Percentiles rank a stretch among this genome's conserved stretches.
Conservation (phyloP, 257 asterid species). For the Asclepias syriaca region DNA sequence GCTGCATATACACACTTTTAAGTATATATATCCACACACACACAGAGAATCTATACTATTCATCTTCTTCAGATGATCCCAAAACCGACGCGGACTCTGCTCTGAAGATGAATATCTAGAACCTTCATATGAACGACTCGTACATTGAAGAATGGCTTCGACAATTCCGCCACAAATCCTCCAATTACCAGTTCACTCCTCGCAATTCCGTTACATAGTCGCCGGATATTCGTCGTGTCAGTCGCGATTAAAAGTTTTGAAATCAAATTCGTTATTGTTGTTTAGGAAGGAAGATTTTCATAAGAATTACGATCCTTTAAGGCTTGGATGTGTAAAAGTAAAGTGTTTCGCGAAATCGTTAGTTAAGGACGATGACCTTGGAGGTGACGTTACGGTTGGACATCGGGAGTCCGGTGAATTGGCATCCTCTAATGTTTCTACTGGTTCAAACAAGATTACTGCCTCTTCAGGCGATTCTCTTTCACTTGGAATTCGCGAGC, state of each 20-base stretch:
- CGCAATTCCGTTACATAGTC: slow-evolving; percentile 43
- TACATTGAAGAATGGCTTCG: slow-evolving; percentile 40
- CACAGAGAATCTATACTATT: neutral
- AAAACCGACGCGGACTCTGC: neutral
- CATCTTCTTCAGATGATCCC: slow-evolving; percentile 5
- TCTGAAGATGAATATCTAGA: neutral
- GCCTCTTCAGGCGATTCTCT: slow-evolving; percentile 51
- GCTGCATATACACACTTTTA: neutral
- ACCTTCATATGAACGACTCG: slow-evolving; percentile 12
- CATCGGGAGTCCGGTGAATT: slow-evolving; percentile 23
- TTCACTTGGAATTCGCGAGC: slow-evolving; percentile 86
- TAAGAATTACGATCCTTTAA: slow-evolving; percentile 39
- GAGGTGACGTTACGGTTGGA: slow-evolving; percentile 22
- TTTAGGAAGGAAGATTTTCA: slow-evolving; percentile 16
- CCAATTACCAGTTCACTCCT: slow-evolving; percentile 44
- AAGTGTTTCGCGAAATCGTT: slow-evolving; percentile 46
- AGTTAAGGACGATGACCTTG: slow-evolving; percentile 25
- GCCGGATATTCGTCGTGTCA: slow-evolving; percentile 46
- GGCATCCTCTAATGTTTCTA: slow-evolving; percentile 33
- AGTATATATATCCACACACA: too few species aligned
- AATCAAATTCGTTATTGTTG: neutral
- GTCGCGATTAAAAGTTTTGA: slow-evolving; percentile 33
- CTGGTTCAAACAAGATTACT: slow-evolving; percentile 35
- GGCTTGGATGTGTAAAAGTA: slow-evolving; percentile 29
- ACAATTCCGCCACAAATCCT: slow-evolving; percentile 37